Evolutionary conservation across 257 asterid species (phyloP).

Genomic region (Solanum gandarillasii): DNA sequence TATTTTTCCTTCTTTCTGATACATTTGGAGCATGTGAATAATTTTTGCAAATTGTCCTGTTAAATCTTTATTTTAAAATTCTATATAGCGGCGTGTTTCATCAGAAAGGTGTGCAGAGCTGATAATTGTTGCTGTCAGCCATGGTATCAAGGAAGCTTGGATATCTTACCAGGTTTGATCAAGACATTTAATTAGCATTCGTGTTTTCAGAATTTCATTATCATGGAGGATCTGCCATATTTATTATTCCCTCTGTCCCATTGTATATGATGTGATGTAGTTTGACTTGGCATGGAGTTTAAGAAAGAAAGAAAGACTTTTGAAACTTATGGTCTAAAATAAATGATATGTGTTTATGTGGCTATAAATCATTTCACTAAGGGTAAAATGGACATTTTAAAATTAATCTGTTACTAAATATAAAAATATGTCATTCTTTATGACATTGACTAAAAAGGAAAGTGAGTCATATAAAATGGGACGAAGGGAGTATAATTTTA

Average conservation of each 20-base stretch:
- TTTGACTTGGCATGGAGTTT: not conserved
- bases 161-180: constrained; percentile 75
- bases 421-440: not conserved
- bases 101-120: constrained; percentile 96
- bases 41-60: not conserved
- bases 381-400: not conserved
- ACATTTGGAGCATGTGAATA: not conserved
- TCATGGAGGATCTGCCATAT: not conserved
- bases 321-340: not conserved
- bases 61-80: not conserved
- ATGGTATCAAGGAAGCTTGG: constrained; percentile 96
- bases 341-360: not conserved
- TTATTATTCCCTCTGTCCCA: not conserved
- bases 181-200: not conserved
- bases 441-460: not conserved
- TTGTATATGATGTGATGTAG: not conserved
- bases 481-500: not conserved
- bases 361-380: not conserved
- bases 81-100: constrained; percentile 60
- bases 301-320: not conserved
- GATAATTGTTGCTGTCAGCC: constrained; percentile 88
- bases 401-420: not conserved
- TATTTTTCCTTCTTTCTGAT: not conserved
- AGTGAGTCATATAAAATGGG: not conserved
- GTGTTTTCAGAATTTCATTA: not conserved